Evolutionary conservation across 2,329 filamentous ascomycete species (phyloP), one percentile per base, ranked within the genome.

Genomic region (Paramyrothecium roridum): DNA sequence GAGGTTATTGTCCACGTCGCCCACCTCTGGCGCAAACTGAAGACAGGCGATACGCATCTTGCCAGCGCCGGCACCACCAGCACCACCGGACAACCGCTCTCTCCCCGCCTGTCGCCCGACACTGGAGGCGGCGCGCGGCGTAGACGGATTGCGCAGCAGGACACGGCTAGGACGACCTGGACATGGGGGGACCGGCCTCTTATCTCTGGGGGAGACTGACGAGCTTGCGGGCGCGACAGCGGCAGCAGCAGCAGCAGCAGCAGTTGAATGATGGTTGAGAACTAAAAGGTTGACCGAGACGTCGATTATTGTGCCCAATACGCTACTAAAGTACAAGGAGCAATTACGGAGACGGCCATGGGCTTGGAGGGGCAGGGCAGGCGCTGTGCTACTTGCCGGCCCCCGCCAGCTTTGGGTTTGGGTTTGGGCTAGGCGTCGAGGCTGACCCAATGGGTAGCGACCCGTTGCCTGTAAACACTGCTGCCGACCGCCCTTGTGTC

Each of bases 1-100:
- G 48, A 93, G 76, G 61, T 93, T 93, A 58, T 88, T 83, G 63
- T 89, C 74, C 34, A 90, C 73, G 54, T 89, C 82, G 52, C 87
- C 89, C 47, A 93, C 80, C 65, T 85, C 79, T 13, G 89, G 87
- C 49, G 84, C 82, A 59, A 92, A 91, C 69, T 93, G 88, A 12
- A 91, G 73, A 56, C 86, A 89, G 0, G 77, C 88, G 46, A 90
- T 83, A 64, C 80, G 84, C 87, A 88, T 88, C n/a, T 59, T 74
- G 56, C 34, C n/a, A 22, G 17, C 3, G 47, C 16, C 19, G 7
- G 40, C 40, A n/a, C 45, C 21, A 48, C 12, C 52, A 45, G 48
- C 26, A 30, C 26, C 26, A 30, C 26, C 26, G 10, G 26, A 30
- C 26, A 30, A 43, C 37, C 13, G 37, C 37, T 3, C n/a, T 19